A percentile compares a stretch with the other conserved stretches of the same genome.
These are phyloP conservation scores for Aspergillus latus DNA, from an alignment of 2,329 filamentous ascomycete species.

Conservation along the genomic window DNA sequence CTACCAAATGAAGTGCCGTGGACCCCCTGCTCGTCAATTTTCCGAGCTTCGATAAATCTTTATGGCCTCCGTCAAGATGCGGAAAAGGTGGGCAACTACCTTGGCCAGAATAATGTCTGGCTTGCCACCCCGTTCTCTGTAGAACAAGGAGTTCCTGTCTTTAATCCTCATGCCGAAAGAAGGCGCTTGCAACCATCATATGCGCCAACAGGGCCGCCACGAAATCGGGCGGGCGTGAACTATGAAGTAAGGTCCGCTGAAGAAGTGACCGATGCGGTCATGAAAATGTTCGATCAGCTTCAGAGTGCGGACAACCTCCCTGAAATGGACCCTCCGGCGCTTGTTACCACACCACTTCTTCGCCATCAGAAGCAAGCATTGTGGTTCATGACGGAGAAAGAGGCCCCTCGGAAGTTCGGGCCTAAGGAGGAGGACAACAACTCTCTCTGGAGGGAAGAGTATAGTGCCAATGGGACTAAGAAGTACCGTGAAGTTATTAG, in stretches of 20 bases:
- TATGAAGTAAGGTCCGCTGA: conserved; percentile 68
- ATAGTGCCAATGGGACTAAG: conserved; percentile 56
- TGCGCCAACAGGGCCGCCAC: conserved; percentile 23
- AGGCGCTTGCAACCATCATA: conserved; percentile 41
- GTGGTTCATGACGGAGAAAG: conserved; percentile 78
- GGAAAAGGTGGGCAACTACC: conserved; percentile 63
- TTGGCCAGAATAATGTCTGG: conserved; percentile 66
- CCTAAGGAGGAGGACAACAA: conserved; percentile 62
- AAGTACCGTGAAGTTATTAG: conserved; percentile 85
- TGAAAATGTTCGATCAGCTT: conserved; percentile 84
- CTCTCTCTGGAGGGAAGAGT: conserved; percentile 73
- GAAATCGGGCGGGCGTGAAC: conserved; percentile 29
- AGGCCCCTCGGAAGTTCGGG: conserved; percentile 62
- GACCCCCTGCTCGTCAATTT: conserved; percentile 58
- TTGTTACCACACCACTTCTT: conserved; percentile 68
- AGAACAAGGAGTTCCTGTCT: conserved; percentile 67
- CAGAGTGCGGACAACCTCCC: conserved; percentile 73
- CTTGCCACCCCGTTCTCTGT: conserved; percentile 66
- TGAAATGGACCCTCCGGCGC: conserved; percentile 63
- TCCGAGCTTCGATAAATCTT: conserved; percentile 70
- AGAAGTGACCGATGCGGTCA: conserved; percentile 80
- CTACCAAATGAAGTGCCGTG: conserved; percentile 63
- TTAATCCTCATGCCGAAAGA: conserved; percentile 70
- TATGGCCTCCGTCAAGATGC: conserved; percentile 72
- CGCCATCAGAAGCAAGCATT: conserved; percentile 88